A percentile compares a stretch with the other conserved stretches of the same genome.
Evolutionary conservation across 148 eudicot species (phyloP).

Genomic region (Silene latifolia): DNA sequence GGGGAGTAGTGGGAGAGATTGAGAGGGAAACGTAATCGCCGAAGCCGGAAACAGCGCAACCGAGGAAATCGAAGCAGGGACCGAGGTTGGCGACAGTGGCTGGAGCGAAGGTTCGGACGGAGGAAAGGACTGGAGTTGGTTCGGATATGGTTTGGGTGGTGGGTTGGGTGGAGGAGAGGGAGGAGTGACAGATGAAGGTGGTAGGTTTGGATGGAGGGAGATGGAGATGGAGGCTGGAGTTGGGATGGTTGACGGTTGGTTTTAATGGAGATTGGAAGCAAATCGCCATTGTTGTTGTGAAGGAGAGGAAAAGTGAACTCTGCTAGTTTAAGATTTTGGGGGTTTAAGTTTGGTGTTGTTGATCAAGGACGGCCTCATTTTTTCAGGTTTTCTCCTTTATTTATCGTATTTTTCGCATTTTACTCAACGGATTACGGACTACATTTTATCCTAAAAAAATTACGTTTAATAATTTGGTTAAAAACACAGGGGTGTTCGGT

Average conservation of each 20-base stretch:
- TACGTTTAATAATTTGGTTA: too few relatives aligned
- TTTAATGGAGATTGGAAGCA: constrained; percentile 34
- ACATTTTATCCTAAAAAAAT: too few relatives aligned
- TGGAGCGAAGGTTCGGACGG: constrained; percentile 84
- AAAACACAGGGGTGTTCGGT: too few relatives aligned
- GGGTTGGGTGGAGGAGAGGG: constrained; percentile 27
- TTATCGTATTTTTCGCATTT: too few relatives aligned
- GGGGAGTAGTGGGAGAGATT: constrained; percentile 44
- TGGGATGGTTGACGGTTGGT: constrained; percentile 16
- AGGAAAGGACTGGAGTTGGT: constrained; percentile 61
- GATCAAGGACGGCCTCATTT: too few relatives aligned
- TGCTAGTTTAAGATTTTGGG: too few relatives aligned
- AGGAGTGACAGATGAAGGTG: constrained; percentile 36
- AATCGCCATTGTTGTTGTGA: constrained; percentile 26
- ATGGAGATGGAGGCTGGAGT: constrained; percentile 15
- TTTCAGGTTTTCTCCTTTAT: too few relatives aligned
- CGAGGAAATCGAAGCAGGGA: constrained; percentile 89
- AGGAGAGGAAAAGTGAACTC: not conserved
- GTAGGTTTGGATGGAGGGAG: not conserved
- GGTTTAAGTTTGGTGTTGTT: too few relatives aligned
- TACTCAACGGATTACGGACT: too few relatives aligned
- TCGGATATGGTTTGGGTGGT: constrained; percentile 30
- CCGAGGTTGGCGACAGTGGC: constrained; percentile 98
- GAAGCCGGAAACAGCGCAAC: constrained; percentile 80
- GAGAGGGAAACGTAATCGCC: constrained; percentile 71